These are phyloP conservation scores for Termitomyces sp. DNA, from an alignment of 1,284 basidiomycete species.

Conservation along the genomic window DNA sequence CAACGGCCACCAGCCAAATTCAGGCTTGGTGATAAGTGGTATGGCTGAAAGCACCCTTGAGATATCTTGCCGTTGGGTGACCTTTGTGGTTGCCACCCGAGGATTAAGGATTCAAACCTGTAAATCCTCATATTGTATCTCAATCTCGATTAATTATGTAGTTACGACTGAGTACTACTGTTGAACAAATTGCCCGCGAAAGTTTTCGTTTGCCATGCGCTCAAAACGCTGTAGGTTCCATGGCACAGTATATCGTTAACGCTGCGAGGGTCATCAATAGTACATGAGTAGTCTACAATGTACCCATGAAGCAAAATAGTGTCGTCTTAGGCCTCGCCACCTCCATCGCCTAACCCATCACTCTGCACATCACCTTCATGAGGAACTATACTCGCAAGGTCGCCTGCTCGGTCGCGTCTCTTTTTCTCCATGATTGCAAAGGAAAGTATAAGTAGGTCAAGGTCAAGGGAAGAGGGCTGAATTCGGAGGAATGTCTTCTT, in stretches of 20 bases:
- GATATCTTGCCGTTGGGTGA: not conserved
- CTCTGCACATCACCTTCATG: slow-evolving; percentile 38
- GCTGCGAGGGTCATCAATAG: no score
- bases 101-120: not conserved
- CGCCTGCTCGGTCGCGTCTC: slow-evolving; percentile 35
- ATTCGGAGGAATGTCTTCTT: slow-evolving; percentile 40
- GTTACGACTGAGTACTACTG: not conserved
- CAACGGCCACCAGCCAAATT: slow-evolving; percentile 52
- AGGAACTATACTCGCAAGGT: slow-evolving; percentile 25
- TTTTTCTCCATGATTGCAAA: slow-evolving; percentile 52
- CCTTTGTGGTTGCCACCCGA: not conserved
- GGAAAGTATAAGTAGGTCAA: slow-evolving; percentile 47
- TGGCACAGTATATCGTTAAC: not conserved
- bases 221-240: not conserved
- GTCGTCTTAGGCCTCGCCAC: slow-evolving; percentile 12
- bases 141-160: not conserved
- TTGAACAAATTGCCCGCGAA: not conserved
- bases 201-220: not conserved
- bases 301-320: not conserved
- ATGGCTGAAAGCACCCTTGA: slow-evolving; percentile 50
- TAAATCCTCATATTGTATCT: not conserved
- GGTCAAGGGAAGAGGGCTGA: slow-evolving; percentile 41
- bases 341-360: slow-evolving; percentile 30
- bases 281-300: not conserved
- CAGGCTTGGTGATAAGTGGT: slow-evolving; percentile 62